Evolutionary conservation across 257 asterid genomes (phyloP).

Genomic region (Gentiana straminea): DNA sequence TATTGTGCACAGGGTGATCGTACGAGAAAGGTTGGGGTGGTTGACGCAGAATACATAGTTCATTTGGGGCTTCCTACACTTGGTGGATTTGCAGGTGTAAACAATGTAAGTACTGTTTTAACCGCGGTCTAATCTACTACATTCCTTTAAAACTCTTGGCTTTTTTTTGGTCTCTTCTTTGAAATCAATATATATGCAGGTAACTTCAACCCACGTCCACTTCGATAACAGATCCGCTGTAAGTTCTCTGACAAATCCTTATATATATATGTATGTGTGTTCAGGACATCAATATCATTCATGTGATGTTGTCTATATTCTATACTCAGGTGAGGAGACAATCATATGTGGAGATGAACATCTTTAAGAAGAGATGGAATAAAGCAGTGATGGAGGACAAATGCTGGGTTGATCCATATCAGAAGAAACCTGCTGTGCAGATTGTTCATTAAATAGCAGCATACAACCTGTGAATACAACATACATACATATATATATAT

Average conservation of each 20-base stretch:
- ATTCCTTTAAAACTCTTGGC: no score
- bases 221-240: conserved; percentile 50
- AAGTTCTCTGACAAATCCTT: conserved; percentile 16
- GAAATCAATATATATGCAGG: conserved; percentile 19
- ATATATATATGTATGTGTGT: not conserved
- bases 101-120: conserved; percentile 14
- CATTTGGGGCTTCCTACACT: conserved; percentile 64
- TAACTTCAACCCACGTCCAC: conserved; percentile 11
- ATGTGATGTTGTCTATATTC: not conserved
- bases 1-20: conserved; percentile 71
- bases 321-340: conserved; percentile 44
- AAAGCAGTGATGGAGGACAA: conserved; percentile 43
- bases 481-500: no score
- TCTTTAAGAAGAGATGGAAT: conserved; percentile 50
- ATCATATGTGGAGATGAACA: conserved; percentile 54
- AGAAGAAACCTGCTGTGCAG: conserved; percentile 4
- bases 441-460: conserved; percentile 1
- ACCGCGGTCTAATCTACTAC: no score
- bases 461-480: no score
- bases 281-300: not conserved
- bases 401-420: conserved; percentile 71
- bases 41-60: conserved; percentile 61
- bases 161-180: no score
- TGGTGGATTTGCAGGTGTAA: conserved; percentile 38
- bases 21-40: conserved; percentile 46